phyloP scores from a whole-genome alignment of 805 yeast species.

The Ogataea zsoltii region DNA sequence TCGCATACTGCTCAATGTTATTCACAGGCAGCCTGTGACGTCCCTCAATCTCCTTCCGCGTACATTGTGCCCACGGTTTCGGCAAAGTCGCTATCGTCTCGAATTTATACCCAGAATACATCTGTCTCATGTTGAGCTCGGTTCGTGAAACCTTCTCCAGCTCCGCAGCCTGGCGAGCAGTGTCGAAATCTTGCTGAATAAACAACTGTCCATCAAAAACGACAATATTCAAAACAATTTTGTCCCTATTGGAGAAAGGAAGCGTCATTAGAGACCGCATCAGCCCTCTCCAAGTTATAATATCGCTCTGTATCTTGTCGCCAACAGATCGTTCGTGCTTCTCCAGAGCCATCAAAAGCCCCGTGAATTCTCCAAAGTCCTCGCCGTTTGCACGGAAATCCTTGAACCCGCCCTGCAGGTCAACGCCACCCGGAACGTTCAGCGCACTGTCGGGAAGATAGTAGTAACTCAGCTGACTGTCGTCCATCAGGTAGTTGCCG shows the following conservation, averaged over 20 bases:
- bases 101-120: slow-evolving; percentile 80
- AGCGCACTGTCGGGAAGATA: slow-evolving; percentile 76
- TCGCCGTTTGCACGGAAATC: slow-evolving; percentile 57
- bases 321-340: slow-evolving; percentile 52
- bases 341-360: slow-evolving; percentile 56
- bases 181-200: slow-evolving; percentile 45
- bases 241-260: slow-evolving; percentile 59
- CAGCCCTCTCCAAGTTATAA: slow-evolving; percentile 83
- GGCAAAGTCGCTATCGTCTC: slow-evolving; percentile 75
- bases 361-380: slow-evolving; percentile 55
- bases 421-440: slow-evolving; percentile 51
- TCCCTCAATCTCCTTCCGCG: slow-evolving; percentile 67
- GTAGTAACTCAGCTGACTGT: slow-evolving; percentile 63
- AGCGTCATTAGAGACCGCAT: slow-evolving; percentile 72
- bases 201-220: slow-evolving; percentile 76
- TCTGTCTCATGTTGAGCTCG: slow-evolving; percentile 40
- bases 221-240: slow-evolving; percentile 60
- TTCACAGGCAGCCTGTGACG: slow-evolving; percentile 61
- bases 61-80: slow-evolving; percentile 69
- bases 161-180: slow-evolving; percentile 34
- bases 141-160: slow-evolving; percentile 32
- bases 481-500: slow-evolving; percentile 47
- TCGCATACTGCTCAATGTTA: slow-evolving; percentile 73
- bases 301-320: slow-evolving; percentile 55
- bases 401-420: slow-evolving; percentile 64